phyloP scores from a whole-genome alignment of 2,329 filamentous ascomycete species.

The Blastomyces parvus region DNA sequence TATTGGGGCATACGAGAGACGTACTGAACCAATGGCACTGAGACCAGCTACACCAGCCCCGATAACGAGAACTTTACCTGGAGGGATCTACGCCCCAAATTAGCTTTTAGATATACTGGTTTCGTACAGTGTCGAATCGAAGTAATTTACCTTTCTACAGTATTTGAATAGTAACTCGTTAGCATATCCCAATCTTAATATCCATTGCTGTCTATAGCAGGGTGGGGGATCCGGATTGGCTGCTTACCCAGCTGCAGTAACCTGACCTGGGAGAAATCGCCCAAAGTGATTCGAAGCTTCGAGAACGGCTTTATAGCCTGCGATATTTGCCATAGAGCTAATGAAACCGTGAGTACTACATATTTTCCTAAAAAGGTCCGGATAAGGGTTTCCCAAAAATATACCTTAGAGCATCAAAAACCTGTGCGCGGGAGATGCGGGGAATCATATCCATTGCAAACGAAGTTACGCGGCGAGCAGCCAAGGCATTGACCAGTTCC shows the following conservation, averaged over 20 bases:
- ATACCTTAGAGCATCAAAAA: conserved; percentile 65
- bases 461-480: conserved; percentile 58
- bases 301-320: conserved; percentile 82
- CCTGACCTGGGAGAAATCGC: conserved; percentile 78
- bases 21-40: conserved; percentile 54
- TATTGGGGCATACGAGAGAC: not conserved
- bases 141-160: conserved; percentile 14
- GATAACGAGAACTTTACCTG: conserved; percentile 82
- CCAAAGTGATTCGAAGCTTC: conserved; percentile 86
- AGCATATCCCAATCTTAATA: conserved; percentile 15
- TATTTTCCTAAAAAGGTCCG: not conserved
- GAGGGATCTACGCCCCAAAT: conserved; percentile 51
- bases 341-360: not conserved
- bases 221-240: not conserved
- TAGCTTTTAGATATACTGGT: conserved; percentile 8
- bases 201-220: not conserved
- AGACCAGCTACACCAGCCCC: conserved; percentile 82
- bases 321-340: conserved; percentile 90
- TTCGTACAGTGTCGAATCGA: not conserved
- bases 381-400: conserved; percentile 9
- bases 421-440: conserved; percentile 77
- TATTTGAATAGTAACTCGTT: conserved; percentile 15
- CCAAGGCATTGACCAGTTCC: conserved; percentile 62
- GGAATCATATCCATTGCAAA: conserved; percentile 94
- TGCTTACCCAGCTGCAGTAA: conserved; percentile 66